A percentile compares a stretch with the other conserved stretches of the same genome.
phyloP scores from a whole-genome alignment of 2,329 filamentous ascomycete genomes.

The Verticillium dahliae region DNA sequence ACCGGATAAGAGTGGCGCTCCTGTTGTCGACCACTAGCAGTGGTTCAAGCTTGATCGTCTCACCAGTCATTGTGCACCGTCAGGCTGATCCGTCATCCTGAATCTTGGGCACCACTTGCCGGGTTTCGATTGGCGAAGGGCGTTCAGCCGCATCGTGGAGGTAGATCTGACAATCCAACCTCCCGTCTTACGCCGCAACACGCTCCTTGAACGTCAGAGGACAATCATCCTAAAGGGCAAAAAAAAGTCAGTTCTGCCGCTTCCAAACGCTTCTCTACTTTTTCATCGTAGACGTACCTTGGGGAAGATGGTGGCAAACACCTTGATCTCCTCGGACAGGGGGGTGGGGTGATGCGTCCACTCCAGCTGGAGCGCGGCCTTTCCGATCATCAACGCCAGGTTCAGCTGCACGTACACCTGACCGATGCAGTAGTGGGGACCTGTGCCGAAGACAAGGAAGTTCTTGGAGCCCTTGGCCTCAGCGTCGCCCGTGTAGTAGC shows the following conservation, averaged over 20 bases:
- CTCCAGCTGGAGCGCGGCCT: conserved; percentile 78
- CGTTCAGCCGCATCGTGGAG: background rate
- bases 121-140: background rate
- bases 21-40: background rate
- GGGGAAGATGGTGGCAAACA: conserved; percentile 97
- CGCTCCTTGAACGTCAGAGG: conserved; percentile 63
- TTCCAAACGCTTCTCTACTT: too few species aligned
- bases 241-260: too few species aligned
- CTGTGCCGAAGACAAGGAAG: conserved; percentile 91
- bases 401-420: conserved; percentile 89
- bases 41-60: background rate
- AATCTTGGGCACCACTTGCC: background rate
- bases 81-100: background rate
- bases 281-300: conserved; percentile 47
- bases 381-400: conserved; percentile 82
- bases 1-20: background rate
- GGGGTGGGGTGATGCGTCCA: conserved; percentile 87
- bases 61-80: background rate
- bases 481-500: conserved; percentile 85
- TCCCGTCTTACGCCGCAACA: background rate
- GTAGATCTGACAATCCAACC: background rate
- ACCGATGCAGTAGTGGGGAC: conserved; percentile 93
- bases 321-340: conserved; percentile 87
- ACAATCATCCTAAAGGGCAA: conserved; percentile 63
- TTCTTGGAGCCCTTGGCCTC: conserved; percentile 86